Evolutionary conservation across 768 basidiomycete genomes (phyloP).

Genomic region (Paxillus ammoniavirescens): DNA sequence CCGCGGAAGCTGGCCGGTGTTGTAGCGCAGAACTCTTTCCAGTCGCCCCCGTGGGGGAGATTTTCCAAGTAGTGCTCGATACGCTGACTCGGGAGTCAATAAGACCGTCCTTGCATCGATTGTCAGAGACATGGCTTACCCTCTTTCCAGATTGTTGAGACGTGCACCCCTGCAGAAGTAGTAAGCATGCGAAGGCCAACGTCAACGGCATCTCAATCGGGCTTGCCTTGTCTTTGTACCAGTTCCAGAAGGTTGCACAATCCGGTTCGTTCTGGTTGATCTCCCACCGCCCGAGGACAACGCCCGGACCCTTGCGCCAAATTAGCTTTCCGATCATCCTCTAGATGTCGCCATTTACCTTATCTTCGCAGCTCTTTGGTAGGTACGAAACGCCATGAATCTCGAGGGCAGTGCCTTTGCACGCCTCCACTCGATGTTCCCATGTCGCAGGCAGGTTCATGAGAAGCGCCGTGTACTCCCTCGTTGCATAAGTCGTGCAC

Average conservation of each 20-base stretch:
- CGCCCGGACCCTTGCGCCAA: conserved; percentile 13
- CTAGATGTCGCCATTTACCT: conserved; percentile 2
- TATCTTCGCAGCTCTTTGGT: conserved; percentile 23
- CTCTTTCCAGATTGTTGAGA: conserved; percentile 22
- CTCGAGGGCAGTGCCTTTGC: conserved; percentile 20
- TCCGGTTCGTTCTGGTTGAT: conserved; percentile 27
- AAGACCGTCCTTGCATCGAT: neutral
- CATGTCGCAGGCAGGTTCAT: conserved; percentile 27
- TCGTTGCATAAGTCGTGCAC: conserved; percentile 27
- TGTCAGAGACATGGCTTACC: conserved; percentile 8
- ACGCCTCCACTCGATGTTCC: conserved; percentile 19
- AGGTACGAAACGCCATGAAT: conserved; percentile 20
- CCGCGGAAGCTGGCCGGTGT: conserved; percentile 27
- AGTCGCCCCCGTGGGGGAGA: conserved; percentile 25
- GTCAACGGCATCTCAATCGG: neutral
- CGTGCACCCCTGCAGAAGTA: conserved; percentile 18
- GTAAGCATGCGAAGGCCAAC: neutral
- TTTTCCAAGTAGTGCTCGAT: conserved; percentile 31
- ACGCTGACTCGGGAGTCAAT: conserved; percentile 9
- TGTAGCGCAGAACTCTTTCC: conserved; percentile 33
- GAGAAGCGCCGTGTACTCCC: conserved; percentile 30
- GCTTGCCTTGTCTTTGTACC: conserved; percentile 30
- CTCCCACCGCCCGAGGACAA: conserved; percentile 24
- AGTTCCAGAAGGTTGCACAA: conserved; percentile 26
- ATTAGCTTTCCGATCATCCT: neutral